Percentiles rank a stretch among this genome's conserved stretches.
phyloP scores from a whole-genome alignment of 108 stramenopile genomes.

The Cyclostephanos invisitatus region DNA sequence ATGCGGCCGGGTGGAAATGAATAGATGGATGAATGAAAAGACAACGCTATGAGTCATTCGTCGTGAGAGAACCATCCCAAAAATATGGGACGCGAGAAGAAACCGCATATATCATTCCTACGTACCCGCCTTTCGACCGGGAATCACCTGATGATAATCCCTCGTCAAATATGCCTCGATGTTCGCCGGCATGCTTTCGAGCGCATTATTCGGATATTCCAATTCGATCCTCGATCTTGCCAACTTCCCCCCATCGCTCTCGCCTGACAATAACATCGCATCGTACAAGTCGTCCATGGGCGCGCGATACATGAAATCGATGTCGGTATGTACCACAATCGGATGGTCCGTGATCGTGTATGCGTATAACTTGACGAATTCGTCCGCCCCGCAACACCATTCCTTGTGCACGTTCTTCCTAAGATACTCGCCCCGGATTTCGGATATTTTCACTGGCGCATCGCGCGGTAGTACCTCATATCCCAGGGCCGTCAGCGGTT shows the following conservation, averaged over 20 bases:
- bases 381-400: conserved; percentile 56
- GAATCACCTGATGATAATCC: conserved; percentile 59
- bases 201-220: conserved; percentile 55
- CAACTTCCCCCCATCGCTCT: conserved; percentile 33
- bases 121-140: conserved; percentile 46
- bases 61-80: no score
- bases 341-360: conserved; percentile 53
- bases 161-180: conserved; percentile 77
- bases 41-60: no score
- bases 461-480: conserved; percentile 32
- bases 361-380: conserved; percentile 72
- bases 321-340: conserved; percentile 62
- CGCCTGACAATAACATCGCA: conserved; percentile 55
- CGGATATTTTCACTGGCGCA: conserved; percentile 31
- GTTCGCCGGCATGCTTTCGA: conserved; percentile 37
- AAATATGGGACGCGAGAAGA: not conserved
- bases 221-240: conserved; percentile 47
- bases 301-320: conserved; percentile 58
- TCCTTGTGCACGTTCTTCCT: conserved; percentile 49
- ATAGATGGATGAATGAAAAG: no score
- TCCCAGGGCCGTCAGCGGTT: conserved; percentile 23
- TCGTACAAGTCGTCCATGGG: conserved; percentile 81
- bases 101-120: not conserved
- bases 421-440: conserved; percentile 46
- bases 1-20: no score